These are phyloP conservation scores for Chlorella sp. DNA, from an alignment of 139 green algal genomes.

Conservation along the genomic window DNA sequence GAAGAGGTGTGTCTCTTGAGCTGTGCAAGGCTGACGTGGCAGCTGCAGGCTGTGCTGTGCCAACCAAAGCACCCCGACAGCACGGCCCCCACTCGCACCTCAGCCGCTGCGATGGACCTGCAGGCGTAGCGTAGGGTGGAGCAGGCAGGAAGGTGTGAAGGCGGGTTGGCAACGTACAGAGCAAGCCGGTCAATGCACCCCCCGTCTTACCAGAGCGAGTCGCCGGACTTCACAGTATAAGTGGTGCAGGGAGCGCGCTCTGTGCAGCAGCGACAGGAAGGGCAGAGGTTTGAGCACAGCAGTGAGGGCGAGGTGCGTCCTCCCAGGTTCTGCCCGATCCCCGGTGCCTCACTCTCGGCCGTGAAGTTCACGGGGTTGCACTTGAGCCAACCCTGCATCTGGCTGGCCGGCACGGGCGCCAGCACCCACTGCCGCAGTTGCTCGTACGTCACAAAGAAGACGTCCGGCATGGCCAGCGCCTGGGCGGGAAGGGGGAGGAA, in stretches of 20 bases:
- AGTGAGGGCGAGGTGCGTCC: not conserved
- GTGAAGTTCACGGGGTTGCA: constrained; percentile 18
- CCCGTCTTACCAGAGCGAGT: not conserved
- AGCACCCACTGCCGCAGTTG: constrained; percentile 3
- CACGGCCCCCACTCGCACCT: no score
- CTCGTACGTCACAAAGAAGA: constrained; percentile 4
- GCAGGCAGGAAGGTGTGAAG: no score
- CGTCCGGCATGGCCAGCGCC: constrained; percentile 1
- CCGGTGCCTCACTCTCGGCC: not conserved
- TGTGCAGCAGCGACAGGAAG: not conserved
- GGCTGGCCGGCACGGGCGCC: not conserved
- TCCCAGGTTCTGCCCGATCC: not conserved
- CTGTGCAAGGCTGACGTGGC: no score
- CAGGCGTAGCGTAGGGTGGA: no score
- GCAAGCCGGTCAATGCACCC: not conserved
- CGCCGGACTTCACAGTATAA: constrained; percentile 11
- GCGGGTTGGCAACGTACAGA: no score
- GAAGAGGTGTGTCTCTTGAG: no score
- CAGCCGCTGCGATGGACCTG: no score
- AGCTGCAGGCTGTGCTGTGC: no score
- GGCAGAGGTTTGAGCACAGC: not conserved
- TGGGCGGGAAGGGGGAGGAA: not conserved
- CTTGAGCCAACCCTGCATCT: constrained; percentile 22
- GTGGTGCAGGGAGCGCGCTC: constrained; percentile 23
- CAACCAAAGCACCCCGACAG: no score